Evolutionary conservation across 352 stramenopile species (phyloP), one percentile per base, ranked within the genome.

Genomic region (Phytophthora citrophthora): DNA sequence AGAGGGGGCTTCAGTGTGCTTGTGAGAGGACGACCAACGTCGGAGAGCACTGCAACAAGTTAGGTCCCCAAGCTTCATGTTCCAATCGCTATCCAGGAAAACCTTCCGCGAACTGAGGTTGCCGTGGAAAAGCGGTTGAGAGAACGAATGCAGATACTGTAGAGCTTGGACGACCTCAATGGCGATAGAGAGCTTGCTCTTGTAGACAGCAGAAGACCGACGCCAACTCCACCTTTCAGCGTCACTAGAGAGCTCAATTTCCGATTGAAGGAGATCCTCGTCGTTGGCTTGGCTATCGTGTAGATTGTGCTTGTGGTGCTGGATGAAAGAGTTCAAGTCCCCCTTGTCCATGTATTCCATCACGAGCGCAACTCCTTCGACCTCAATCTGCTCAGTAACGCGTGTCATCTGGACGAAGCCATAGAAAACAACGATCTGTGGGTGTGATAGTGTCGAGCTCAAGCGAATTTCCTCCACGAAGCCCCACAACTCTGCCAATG

Each of bases 141-240:
- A 64, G 32, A 81, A 67, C 15, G 76, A 80, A 36, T 88, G 79
- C 44, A 88, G 36, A n/a, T 88, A 83, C 23, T 74, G 58, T 9
- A 86, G 57, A 1, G 65, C 76, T 2, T 73, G 54, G 1, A 72
- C 69, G 3, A 86, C 64, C 12, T 84, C 74, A 12, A 77, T 69
- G 2, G 65, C 68, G 15, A 88, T 72, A 13, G 65, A 60, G 23
- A 85, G 56, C 41, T 84, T 84, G 48, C 70, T 74, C 54, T 72
- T 79, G 49, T 61, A 68, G 1, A 36, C 36, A 12, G 29, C 16
- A 0, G 70, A 71, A 13, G 73, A 73, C 32, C 46, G 39, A 0
- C 61, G 26, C 74, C 74, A 82, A 31, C 36, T 71, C 74, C 74
- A 82, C 20, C 24, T 54, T 15, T 16, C 15, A 24, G 13, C 16